Conservation (phyloP, 768 basidiomycete species). For the Leccinum rimulosum region DNA sequence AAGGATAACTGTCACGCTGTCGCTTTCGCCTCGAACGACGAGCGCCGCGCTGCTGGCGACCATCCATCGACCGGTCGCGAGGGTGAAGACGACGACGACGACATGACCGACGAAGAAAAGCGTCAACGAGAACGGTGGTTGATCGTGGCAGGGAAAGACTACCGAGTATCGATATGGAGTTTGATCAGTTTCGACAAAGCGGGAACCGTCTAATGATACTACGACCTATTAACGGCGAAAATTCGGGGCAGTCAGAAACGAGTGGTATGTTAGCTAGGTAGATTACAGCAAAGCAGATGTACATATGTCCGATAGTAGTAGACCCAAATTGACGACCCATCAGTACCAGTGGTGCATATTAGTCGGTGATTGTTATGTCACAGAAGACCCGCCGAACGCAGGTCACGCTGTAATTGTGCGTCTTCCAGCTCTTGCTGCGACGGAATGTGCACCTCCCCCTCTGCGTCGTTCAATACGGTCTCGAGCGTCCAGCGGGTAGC, state of each 20-base stretch:
- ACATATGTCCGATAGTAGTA: neutral
- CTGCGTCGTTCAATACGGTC: slow-evolving; percentile 46
- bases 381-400: slow-evolving; percentile 55
- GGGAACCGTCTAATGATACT: neutral
- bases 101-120: slow-evolving; percentile 44
- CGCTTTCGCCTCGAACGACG: slow-evolving; percentile 52
- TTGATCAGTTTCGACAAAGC: slow-evolving; percentile 41
- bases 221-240: neutral
- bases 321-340: neutral
- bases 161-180: slow-evolving; percentile 70
- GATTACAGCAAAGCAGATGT: slow-evolving; percentile 19
- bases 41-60: slow-evolving; percentile 10
- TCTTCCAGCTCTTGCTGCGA: slow-evolving; percentile 38
- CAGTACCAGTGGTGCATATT: slow-evolving; percentile 7
- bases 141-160: slow-evolving; percentile 63
- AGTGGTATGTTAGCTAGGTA: slow-evolving; percentile 6
- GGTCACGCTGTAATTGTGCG: slow-evolving; percentile 45
- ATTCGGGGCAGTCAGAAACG: neutral
- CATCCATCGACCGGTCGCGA: slow-evolving; percentile 7
- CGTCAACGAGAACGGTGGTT: slow-evolving; percentile 58
- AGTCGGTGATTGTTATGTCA: slow-evolving; percentile 19
- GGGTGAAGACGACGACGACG: slow-evolving; percentile 40
- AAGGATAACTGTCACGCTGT: slow-evolving; percentile 73
- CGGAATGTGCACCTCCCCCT: slow-evolving; percentile 17
- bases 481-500: slow-evolving; percentile 51